Evolutionary conservation across 2,329 filamentous ascomycete species (phyloP).

Genomic region (Esteya vermicola): DNA sequence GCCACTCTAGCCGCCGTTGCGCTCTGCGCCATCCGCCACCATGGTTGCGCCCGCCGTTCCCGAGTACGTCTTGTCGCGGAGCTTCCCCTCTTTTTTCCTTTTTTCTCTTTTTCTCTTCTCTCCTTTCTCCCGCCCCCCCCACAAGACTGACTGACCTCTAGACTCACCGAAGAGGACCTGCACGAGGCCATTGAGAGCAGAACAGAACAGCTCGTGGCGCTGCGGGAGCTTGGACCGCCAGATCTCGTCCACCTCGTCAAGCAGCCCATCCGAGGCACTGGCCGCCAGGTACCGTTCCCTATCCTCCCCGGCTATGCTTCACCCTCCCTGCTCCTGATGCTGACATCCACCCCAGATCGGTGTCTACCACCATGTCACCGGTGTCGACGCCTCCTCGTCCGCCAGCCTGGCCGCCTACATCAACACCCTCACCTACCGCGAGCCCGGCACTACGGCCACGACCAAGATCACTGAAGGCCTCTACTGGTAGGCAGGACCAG

Average conservation of each 20-base stretch:
- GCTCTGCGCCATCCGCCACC: constrained; percentile 15
- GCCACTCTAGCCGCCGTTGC: neutral
- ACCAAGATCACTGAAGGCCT: constrained; percentile 87
- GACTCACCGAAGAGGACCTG: constrained; percentile 85
- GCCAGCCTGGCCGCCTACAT: constrained; percentile 96
- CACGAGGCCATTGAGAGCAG: constrained; percentile 86
- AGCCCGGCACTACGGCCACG: constrained; percentile 58
- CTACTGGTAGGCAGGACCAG: constrained; percentile 55
- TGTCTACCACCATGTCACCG: constrained; percentile 95
- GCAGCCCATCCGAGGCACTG: constrained; percentile 41
- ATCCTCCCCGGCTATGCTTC: neutral
- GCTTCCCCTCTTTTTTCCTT: neutral
- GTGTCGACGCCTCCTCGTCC: constrained; percentile 92
- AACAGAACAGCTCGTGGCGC: constrained; percentile 70
- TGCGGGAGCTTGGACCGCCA: constrained; percentile 88
- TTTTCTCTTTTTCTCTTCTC: constrained; percentile 8
- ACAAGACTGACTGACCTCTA: constrained; percentile 20
- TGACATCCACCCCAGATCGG: constrained; percentile 45
- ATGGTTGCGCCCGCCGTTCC: constrained; percentile 66
- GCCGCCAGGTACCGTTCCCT: constrained; percentile 36
- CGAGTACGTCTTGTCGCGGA: constrained; percentile 46
- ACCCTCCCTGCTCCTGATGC: neutral
- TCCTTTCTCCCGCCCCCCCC: constrained; percentile 1
- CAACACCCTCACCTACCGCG: constrained; percentile 88
- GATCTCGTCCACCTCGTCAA: constrained; percentile 94